These are phyloP conservation scores for Erodium trifolium DNA, from an alignment of 441 rosid genomes.

Conservation along the genomic window DNA sequence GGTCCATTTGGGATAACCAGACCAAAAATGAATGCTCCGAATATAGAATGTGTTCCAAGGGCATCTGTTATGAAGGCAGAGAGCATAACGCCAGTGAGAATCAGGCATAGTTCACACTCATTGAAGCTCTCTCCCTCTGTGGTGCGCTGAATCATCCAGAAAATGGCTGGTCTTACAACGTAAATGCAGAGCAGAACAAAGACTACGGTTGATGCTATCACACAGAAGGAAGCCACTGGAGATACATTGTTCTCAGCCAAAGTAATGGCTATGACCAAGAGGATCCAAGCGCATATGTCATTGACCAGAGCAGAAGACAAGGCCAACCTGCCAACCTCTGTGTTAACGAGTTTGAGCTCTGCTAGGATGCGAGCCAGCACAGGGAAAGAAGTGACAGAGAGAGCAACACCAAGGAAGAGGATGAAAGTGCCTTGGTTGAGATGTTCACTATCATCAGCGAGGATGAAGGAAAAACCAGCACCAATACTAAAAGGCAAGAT, in stretches of 20 bases:
- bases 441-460: constrained; percentile 12
- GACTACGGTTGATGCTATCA: constrained; percentile 46
- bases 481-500: constrained; percentile 62
- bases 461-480: constrained; percentile 41
- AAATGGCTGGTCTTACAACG: constrained; percentile 53
- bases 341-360: constrained; percentile 76
- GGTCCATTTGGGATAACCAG: constrained; percentile 87
- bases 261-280: constrained; percentile 73
- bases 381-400: constrained; percentile 90
- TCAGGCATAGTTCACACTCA: constrained; percentile 71
- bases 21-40: constrained; percentile 92
- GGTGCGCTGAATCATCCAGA: constrained; percentile 63
- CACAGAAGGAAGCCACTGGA: constrained; percentile 63
- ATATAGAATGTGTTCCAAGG: constrained; percentile 89
- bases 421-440: constrained; percentile 46
- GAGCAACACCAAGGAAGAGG: constrained; percentile 82
- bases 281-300: constrained; percentile 86
- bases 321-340: constrained; percentile 77
- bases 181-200: constrained; percentile 50
- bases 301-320: constrained; percentile 89
- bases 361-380: constrained; percentile 85
- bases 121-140: constrained; percentile 84
- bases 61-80: constrained; percentile 89
- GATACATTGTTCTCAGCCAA: constrained; percentile 52
- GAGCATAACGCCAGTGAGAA: constrained; percentile 92